Evolutionary conservation across 78 protist species (phyloP).

Genomic region (Monocercomonoides exilis): DNA sequence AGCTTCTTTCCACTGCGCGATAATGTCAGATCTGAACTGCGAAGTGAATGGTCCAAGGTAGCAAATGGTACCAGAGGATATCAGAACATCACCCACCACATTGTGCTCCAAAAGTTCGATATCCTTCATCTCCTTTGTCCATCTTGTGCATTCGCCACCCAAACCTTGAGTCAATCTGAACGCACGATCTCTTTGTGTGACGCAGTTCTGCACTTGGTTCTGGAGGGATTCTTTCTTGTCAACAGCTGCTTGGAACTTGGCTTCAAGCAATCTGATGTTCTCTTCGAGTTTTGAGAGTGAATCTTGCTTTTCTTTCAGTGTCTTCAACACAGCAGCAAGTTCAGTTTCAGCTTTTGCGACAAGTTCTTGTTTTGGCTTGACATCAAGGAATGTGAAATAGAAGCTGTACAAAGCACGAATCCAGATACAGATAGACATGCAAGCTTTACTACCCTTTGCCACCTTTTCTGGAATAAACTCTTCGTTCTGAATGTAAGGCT

Average conservation of each 20-base stretch:
- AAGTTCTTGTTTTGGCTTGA: constrained; percentile 59
- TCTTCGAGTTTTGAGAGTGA: neutral
- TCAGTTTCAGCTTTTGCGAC: constrained; percentile 41
- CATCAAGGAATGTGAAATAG: constrained; percentile 49
- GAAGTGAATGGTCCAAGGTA: constrained; percentile 73
- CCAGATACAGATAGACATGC: constrained; percentile 71
- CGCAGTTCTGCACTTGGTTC: constrained; percentile 26
- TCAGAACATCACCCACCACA: constrained; percentile 55
- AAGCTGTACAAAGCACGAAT: constrained; percentile 66
- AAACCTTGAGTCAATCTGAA: constrained; percentile 51
- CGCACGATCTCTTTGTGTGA: constrained; percentile 57
- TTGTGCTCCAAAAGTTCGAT: neutral
- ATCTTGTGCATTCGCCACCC: constrained; percentile 66
- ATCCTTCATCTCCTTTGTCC: constrained; percentile 33
- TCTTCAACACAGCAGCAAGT: constrained; percentile 24
- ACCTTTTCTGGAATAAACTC: constrained; percentile 53
- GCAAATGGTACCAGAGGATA: constrained; percentile 57
- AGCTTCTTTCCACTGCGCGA: constrained; percentile 35
- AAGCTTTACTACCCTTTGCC: constrained; percentile 51
- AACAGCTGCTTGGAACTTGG: constrained; percentile 36
- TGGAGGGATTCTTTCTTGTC: constrained; percentile 45
- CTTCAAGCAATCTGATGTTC: constrained; percentile 10
- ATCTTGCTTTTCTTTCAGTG: constrained; percentile 26
- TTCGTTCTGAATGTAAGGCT: constrained; percentile 43
- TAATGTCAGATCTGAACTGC: constrained; percentile 31